Evolutionary conservation across 306 rosid species (phyloP), one percentile per base, ranked within the genome.

Genomic region (Rosa multiflora): DNA sequence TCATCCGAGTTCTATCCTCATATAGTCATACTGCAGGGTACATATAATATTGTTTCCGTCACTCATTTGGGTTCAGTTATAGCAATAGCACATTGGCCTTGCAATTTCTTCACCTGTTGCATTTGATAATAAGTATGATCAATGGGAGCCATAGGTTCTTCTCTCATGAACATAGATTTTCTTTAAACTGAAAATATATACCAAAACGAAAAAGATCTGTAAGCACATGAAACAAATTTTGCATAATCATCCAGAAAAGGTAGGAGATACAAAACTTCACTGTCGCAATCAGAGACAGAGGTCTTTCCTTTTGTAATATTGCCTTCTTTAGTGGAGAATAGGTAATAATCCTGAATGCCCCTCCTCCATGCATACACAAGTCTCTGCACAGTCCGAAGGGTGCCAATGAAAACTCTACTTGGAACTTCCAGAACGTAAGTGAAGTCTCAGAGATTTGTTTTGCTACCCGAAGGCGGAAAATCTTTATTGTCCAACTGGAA

Each of bases 401-500:
- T 37, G 26, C 47, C 21, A 10, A 5, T n/a, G 6, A 48, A 26
- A 74, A 55, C 37, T n/a, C 49, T 4, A 61, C 39, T 26, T 1
- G 35, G 5, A 11, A 10, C 4, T 35, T 20, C 9, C 35, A n/a
- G 42, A 51, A 11, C 15, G 6, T 18, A 14, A n/a, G 35, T 13
- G 14, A 23, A 11, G 77, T 74, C 52, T 74, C 49, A 35, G 72
- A 39, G 14, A 40, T 18, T 40, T 40, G 48, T 64, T 15, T 32
- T 14, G 20, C 18, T 14, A 15, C 6, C 10, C 75, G 78, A 51
- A n/a, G 80, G 76, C 6, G 80, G 86, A 10, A 83, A 78, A 52
- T 78, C 82, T 44, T 46, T n/a, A 56, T 78, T 70, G 74, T 74
- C 51, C 55, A 79, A 70, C 51, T 80, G 76, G 39, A 66, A 84